Conservation (phyloP, 805 yeast genomes). For the Ogataea allantospora region DNA sequence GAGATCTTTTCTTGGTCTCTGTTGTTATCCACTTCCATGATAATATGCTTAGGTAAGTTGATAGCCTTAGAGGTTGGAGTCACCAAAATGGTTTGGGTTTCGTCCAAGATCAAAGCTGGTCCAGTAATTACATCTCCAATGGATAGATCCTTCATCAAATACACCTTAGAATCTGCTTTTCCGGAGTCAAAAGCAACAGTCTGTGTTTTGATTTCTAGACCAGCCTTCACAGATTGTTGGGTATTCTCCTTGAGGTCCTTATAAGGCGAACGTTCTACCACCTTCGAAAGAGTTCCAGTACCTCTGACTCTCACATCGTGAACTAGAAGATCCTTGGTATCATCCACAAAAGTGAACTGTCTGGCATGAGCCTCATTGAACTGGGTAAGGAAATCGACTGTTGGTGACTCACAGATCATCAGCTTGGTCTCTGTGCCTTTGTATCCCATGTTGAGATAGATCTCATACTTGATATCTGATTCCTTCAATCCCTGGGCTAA, state of each 20-base stretch:
- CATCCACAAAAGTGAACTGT: slow-evolving; percentile 65
- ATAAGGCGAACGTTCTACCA: slow-evolving; percentile 17
- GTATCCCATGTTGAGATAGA: slow-evolving; percentile 62
- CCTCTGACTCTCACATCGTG: slow-evolving; percentile 48
- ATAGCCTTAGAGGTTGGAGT: slow-evolving; percentile 34
- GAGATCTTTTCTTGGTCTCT: slow-evolving; percentile 36
- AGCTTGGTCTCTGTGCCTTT: slow-evolving; percentile 79
- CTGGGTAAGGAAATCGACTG: slow-evolving; percentile 36
- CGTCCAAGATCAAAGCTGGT: slow-evolving; percentile 37
- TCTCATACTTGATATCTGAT: slow-evolving; percentile 14
- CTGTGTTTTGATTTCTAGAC: slow-evolving; percentile 43
- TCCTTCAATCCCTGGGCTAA: slow-evolving; percentile 13
- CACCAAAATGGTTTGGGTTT: slow-evolving; percentile 38
- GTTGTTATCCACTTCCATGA: slow-evolving; percentile 24
- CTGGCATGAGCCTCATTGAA: slow-evolving; percentile 54
- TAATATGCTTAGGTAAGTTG: slow-evolving; percentile 36
- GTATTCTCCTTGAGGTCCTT: slow-evolving; percentile 43
- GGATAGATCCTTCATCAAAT: slow-evolving; percentile 44
- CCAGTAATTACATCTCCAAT: slow-evolving; percentile 56
- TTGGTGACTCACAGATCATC: slow-evolving; percentile 46
- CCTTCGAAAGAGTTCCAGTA: slow-evolving; percentile 1
- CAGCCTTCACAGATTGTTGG: slow-evolving; percentile 78
- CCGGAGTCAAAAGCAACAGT: slow-evolving; percentile 72
- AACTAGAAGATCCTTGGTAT: slow-evolving; percentile 53
- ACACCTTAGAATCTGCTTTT: slow-evolving; percentile 46